These are phyloP conservation scores for Raddia distichophylla DNA, from an alignment of 176 grass and related monocot species.

Conservation along the genomic window DNA sequence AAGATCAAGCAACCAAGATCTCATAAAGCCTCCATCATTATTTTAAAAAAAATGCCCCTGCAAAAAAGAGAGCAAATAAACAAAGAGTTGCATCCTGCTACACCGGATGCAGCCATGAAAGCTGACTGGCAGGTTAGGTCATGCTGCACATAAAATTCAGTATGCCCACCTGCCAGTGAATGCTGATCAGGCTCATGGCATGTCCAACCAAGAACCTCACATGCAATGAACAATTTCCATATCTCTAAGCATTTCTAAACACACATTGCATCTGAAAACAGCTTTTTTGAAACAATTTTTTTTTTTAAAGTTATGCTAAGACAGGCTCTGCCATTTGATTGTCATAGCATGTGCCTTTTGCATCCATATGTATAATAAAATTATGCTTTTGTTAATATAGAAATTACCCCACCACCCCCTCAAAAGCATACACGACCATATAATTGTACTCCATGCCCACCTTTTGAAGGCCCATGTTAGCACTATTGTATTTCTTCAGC, in stretches of 20 bases:
- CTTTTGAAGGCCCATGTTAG: constrained; percentile 55
- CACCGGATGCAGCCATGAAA: neutral
- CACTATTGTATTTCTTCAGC: constrained; percentile 28
- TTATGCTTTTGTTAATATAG: constrained; percentile 21
- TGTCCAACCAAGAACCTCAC: constrained; percentile 23
- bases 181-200: neutral
- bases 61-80: constrained; percentile 21
- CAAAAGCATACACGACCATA: constrained; percentile 75
- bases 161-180: constrained; percentile 14
- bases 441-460: constrained; percentile 51
- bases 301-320: constrained; percentile 38
- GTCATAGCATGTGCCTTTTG: constrained; percentile 38
- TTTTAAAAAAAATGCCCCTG: constrained; percentile 27
- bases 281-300: constrained; percentile 20
- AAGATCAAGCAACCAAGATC: constrained; percentile 48
- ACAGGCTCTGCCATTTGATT: constrained; percentile 55
- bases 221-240: neutral
- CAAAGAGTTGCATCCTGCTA: neutral
- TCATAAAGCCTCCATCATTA: constrained; percentile 33
- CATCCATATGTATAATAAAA: constrained; percentile 14
- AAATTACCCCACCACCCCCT: constrained; percentile 59
- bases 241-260: constrained; percentile 17
- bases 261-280: constrained; percentile 36
- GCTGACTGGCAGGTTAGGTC: neutral
- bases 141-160: neutral